phyloP scores from a whole-genome alignment of 805 yeast species.

The Lipomyces orientalis region DNA sequence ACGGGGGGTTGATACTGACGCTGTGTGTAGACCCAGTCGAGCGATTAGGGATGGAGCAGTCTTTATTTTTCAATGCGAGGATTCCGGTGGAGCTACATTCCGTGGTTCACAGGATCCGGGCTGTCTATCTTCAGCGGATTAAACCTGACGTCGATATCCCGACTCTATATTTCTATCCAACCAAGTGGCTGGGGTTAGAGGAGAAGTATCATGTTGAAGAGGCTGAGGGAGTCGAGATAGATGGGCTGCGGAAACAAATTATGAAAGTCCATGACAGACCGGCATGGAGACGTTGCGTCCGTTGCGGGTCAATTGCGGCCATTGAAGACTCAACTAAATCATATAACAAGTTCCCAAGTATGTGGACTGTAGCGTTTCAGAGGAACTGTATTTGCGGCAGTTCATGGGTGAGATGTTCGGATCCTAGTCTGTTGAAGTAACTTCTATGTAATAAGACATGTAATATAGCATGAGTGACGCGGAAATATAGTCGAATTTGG shows the following conservation, averaged over 20 bases:
- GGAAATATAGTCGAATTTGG: not conserved
- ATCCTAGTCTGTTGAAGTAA: not conserved
- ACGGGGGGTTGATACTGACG: conserved; percentile 8
- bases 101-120: conserved; percentile 50
- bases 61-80: conserved; percentile 64
- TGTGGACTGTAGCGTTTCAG: conserved; percentile 70
- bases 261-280: conserved; percentile 48
- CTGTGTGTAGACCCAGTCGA: conserved; percentile 44
- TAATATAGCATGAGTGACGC: not conserved
- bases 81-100: conserved; percentile 54
- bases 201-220: conserved; percentile 10
- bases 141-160: conserved; percentile 56
- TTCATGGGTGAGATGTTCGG: conserved; percentile 29
- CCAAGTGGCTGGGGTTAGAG: conserved; percentile 63
- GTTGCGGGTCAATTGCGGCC: conserved; percentile 60
- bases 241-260: conserved; percentile 47
- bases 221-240: conserved; percentile 38
- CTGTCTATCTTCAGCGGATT: conserved; percentile 53
- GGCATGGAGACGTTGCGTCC: conserved; percentile 53
- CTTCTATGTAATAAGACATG: not conserved
- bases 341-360: conserved; percentile 38
- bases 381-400: conserved; percentile 76
- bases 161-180: conserved; percentile 66
- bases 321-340: conserved; percentile 44
- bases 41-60: conserved; percentile 62